Evolutionary conservation across 169 alveolate species (phyloP), one percentile per base, ranked within the genome.

Genomic region (Cryptosporidium bovis): DNA sequence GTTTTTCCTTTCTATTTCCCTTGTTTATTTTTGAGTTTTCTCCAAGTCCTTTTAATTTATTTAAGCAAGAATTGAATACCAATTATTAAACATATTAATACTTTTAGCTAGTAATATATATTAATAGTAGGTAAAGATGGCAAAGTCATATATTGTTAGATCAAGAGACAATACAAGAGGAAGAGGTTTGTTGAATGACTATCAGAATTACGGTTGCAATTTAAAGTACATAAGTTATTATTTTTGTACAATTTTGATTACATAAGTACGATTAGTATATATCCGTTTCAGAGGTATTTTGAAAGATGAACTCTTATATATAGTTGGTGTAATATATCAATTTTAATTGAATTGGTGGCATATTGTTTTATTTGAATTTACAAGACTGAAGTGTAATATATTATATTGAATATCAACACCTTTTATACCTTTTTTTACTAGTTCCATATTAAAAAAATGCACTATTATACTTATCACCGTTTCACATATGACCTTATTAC

Each of bases 131-230:
- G 51, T 44, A 48, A 27, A 55, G 4, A 71, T 71, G 84, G 84
- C 34, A 3, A 71, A 34, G 51, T 71, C 84, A n/a, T 71, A 55
- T 13, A n/a, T 27, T 10, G 36, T 67, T 33, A 71, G 29, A 56
- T 55, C 66, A 7, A 71, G 67, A 0, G 67, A 34, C n/a, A 62
- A 62, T 27, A 27, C 67, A 29, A 24, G 44, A 33, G 68, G 69
- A 55, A 51, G 68, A 71, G 84, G 84, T 71, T 71, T 56, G 84
- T 71, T 71, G 82, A 67, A 65, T 46, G 31, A 44, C 44, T 20
- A 16, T 18, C 65, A 67, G 55, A 46, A 36, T 67, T 50, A 67
- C 82, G 65, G 24, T 67, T 67, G 51, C 64, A 53, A 1, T 53
- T n/a, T 0, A 53, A 53, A 53, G 20, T 20, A 5, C 4, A n/a